These are phyloP conservation scores for Venturia effusa DNA, from an alignment of 2,329 filamentous ascomycete species.

Conservation along the genomic window DNA sequence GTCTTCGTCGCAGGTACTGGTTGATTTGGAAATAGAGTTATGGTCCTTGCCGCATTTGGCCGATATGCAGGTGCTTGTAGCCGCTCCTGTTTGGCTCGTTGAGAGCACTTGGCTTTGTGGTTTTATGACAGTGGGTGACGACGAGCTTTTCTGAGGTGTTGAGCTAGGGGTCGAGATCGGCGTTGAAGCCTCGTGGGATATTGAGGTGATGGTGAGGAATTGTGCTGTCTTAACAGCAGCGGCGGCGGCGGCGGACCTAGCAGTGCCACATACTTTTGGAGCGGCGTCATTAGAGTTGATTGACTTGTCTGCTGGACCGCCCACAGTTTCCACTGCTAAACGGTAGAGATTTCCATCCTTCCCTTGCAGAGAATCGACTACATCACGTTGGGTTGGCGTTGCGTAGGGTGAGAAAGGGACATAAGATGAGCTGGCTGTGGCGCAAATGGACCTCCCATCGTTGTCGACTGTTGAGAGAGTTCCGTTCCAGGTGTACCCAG, in stretches of 20 bases:
- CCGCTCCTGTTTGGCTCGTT: neutral
- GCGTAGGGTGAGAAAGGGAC: slow-evolving; percentile 5
- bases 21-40: neutral
- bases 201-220: slow-evolving; percentile 1
- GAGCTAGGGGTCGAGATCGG: neutral
- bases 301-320: neutral
- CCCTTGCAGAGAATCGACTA: neutral
- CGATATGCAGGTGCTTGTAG: neutral
- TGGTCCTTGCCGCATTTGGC: neutral
- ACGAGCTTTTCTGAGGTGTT: neutral
- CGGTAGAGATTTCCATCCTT: slow-evolving; percentile 4
- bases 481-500: slow-evolving; percentile 5
- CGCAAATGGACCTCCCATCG: slow-evolving; percentile 3
- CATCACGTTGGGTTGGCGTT: neutral
- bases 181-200: neutral
- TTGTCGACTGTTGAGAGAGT: slow-evolving; percentile 7
- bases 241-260: neutral
- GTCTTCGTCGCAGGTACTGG: neutral
- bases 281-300: slow-evolving; percentile 10
- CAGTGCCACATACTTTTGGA: neutral
- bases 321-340: neutral
- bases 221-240: neutral
- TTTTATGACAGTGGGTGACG: neutral
- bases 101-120: neutral
- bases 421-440: neutral